Percentiles rank a stretch among this genome's conserved stretches.
phyloP scores from a whole-genome alignment of 495 filamentous ascomycete genomes.

The Tuber brumale region DNA sequence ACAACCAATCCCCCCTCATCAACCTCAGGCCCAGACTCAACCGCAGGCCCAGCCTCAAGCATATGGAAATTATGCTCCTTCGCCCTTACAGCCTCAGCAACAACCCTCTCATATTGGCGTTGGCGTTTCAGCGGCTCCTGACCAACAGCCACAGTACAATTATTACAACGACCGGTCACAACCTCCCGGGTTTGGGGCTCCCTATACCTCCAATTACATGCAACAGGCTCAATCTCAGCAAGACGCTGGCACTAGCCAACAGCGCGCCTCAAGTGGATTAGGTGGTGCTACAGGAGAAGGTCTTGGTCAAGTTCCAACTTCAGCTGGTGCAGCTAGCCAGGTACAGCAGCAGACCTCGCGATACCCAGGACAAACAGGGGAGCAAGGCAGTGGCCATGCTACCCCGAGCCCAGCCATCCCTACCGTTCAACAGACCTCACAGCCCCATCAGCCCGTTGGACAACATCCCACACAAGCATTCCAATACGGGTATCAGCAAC shows the following conservation, averaged over 20 bases:
- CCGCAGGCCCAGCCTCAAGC: conserved; percentile 53
- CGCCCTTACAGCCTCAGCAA: conserved; percentile 76
- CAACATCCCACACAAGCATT: conserved; percentile 39
- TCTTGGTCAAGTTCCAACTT: conserved; percentile 67
- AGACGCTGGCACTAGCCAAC: conserved; percentile 63
- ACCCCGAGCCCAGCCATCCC: conserved; percentile 78
- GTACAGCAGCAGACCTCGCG: conserved; percentile 55
- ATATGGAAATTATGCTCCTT: conserved; percentile 68
- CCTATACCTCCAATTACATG: conserved; percentile 60
- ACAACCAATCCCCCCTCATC: conserved; percentile 47
- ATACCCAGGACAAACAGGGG: conserved; percentile 58
- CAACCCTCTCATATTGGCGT: conserved; percentile 62
- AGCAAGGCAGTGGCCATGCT: conserved; percentile 76
- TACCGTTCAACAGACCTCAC: conserved; percentile 51
- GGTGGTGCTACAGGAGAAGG: conserved; percentile 65
- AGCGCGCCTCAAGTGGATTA: conserved; percentile 67
- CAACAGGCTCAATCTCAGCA: conserved; percentile 58
- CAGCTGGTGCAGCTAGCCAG: conserved; percentile 47
- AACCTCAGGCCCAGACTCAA: conserved; percentile 55
- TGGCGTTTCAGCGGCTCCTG: conserved; percentile 51
- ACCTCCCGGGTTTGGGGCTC: conserved; percentile 47
- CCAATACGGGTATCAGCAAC: conserved; percentile 37
- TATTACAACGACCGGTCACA: conserved; percentile 56
- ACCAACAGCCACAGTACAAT: conserved; percentile 65
- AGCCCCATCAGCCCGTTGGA: conserved; percentile 38